Conservation (phyloP, 257 asterid species). For the Gentiana macrophylla region DNA sequence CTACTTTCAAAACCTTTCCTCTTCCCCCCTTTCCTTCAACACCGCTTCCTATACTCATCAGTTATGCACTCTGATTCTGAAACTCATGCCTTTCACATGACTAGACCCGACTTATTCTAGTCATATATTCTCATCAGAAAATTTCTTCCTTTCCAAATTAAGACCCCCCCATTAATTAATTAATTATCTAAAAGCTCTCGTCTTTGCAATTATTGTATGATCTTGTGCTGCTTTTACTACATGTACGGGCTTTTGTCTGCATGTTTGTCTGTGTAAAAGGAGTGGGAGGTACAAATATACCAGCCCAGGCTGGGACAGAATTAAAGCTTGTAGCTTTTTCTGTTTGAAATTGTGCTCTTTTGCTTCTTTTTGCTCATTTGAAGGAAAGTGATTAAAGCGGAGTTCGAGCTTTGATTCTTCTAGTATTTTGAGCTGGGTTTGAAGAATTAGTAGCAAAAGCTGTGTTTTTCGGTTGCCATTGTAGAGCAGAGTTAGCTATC, state of each 20-base stretch:
- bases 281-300: background rate
- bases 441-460: background rate
- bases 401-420: constrained; percentile 14
- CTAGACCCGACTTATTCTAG: background rate
- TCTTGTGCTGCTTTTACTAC: too few species aligned
- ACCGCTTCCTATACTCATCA: background rate
- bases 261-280: constrained; percentile 2
- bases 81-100: background rate
- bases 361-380: constrained; percentile 15
- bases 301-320: constrained; percentile 1
- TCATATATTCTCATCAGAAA: background rate
- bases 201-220: background rate
- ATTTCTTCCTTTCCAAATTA: background rate
- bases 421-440: constrained; percentile 25
- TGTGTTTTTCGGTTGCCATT: constrained; percentile 9
- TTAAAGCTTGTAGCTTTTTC: constrained; percentile 17
- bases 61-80: background rate
- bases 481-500: constrained; percentile 19
- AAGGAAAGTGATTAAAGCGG: constrained; percentile 8
- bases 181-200: background rate
- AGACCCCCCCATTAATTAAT: background rate
- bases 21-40: constrained; percentile 7
- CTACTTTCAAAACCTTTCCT: constrained; percentile 11
- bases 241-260: too few species aligned
- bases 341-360: background rate